phyloP scores from a whole-genome alignment of 306 rosid genomes.

The Purshia tridentata region DNA sequence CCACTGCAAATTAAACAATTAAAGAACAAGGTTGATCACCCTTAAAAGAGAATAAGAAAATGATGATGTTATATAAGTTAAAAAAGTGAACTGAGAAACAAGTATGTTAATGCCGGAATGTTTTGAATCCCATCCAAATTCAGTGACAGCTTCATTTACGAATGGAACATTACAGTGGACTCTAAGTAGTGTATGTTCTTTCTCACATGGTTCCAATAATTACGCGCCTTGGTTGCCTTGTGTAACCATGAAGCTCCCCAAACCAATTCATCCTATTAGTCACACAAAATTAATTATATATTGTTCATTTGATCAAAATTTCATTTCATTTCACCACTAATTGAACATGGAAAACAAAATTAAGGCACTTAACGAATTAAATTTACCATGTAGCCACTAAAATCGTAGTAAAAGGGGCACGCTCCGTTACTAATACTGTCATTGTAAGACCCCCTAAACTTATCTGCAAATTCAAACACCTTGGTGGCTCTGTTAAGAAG shows the following conservation, averaged over 20 bases:
- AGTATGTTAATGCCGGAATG: constrained; percentile 54
- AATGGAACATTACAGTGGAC: neutral
- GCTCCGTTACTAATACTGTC: constrained; percentile 18
- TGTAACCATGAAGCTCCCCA: constrained; percentile 62
- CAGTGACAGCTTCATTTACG: neutral
- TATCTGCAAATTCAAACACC: constrained; percentile 53
- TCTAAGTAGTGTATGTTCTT: constrained; percentile 18
- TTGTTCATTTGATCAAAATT: too few species aligned
- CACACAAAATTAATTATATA: neutral
- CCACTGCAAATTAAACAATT: constrained; percentile 30
- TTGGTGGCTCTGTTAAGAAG: constrained; percentile 29
- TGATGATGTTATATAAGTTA: too few species aligned
- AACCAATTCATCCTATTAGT: constrained; percentile 44
- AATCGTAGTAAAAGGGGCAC: constrained; percentile 57
- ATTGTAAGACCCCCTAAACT: constrained; percentile 41
- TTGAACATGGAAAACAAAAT: too few species aligned
- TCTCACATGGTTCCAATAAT: constrained; percentile 34
- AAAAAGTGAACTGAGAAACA: neutral
- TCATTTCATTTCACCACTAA: too few species aligned
- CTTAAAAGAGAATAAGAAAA: too few species aligned
- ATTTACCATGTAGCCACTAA: constrained; percentile 41
- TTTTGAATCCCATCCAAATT: constrained; percentile 58
- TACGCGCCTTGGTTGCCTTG: constrained; percentile 21
- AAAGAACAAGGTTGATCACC: too few species aligned
- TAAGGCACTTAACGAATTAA: too few species aligned